Evolutionary conservation across 163 green algal species (phyloP), one percentile per base, ranked within the genome.

Genomic region (Chlorella variabilis): DNA sequence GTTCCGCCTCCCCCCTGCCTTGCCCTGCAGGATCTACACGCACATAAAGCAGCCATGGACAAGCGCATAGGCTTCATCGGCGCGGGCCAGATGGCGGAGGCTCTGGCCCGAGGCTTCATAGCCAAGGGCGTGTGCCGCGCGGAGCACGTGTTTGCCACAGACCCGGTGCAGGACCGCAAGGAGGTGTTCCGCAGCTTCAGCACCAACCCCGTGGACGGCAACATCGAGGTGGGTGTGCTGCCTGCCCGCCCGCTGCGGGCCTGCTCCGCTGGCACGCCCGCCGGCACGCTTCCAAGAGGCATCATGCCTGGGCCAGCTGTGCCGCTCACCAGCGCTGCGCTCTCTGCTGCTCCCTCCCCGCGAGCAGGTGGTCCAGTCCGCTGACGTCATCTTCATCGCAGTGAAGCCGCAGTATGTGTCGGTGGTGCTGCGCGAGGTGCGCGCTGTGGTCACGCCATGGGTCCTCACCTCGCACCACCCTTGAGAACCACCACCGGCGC

Each of bases 381-480:
- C 75, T 13, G 93, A 99, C 71, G 87, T 99, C 7, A 75, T 98
- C 11, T 97, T 99, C 84, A 85, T 99, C 20, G 93, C 95, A 9
- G 95, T 98, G 20, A 99, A 99, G 93, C 96, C 96, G 11, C 92
- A 98, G 80, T 94, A 97, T 71, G 93, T 98, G 33, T 80, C 67
- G 0, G 41, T 82, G 2, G 94, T 98, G 34, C 89, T 99, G 29
- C 80, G 88, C 13, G 94, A 98, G 84, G 87, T 97, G 25, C 31
- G 39, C 2, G 1, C 23, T 15, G n/a, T n/a, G n/a, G n/a, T n/a
- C n/a, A n/a, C n/a, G n/a, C n/a, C n/a, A n/a, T n/a, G n/a, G n/a
- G n/a, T n/a, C n/a, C n/a, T n/a, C n/a, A n/a, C n/a, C n/a, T n/a
- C n/a, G n/a, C n/a, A n/a, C n/a, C n/a, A n/a, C n/a, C n/a, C n/a